Conservation (phyloP, 2,329 filamentous ascomycete genomes). For the Colletotrichum phormii region DNA sequence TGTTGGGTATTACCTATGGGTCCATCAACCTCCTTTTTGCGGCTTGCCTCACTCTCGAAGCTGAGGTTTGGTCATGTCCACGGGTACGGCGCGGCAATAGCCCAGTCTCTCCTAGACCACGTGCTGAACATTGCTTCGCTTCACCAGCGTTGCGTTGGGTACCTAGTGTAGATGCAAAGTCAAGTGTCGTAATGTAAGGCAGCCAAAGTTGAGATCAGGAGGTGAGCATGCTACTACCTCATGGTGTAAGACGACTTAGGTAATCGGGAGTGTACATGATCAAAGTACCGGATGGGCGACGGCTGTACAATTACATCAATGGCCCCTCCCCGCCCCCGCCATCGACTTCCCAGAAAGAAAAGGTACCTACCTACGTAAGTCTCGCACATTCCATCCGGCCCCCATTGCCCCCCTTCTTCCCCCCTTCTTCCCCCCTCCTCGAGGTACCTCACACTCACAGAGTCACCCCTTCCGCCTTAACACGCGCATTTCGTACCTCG, state of each 20-base stretch:
- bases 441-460: not conserved
- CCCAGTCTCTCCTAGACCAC: constrained; percentile 16
- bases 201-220: not conserved
- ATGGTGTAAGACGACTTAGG: not conserved
- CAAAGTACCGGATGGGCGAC: not conserved
- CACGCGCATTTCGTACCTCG: not conserved
- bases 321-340: constrained; percentile 41
- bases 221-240: too few species aligned
- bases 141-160: not conserved
- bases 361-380: constrained; percentile 23
- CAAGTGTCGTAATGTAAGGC: not conserved
- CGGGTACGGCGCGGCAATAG: not conserved
- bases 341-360: not conserved
- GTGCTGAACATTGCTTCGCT: not conserved
- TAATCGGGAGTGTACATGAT: not conserved
- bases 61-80: not conserved
- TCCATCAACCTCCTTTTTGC: not conserved
- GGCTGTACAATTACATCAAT: constrained; percentile 47
- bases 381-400: constrained; percentile 7
- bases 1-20: not conserved
- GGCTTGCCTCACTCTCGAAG: too few species aligned
- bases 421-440: not conserved
- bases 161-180: not conserved
- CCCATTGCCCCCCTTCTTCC: not conserved
- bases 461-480: too few species aligned